phyloP scores from a whole-genome alignment of 768 basidiomycete species.

The Pleurotus djamor region DNA sequence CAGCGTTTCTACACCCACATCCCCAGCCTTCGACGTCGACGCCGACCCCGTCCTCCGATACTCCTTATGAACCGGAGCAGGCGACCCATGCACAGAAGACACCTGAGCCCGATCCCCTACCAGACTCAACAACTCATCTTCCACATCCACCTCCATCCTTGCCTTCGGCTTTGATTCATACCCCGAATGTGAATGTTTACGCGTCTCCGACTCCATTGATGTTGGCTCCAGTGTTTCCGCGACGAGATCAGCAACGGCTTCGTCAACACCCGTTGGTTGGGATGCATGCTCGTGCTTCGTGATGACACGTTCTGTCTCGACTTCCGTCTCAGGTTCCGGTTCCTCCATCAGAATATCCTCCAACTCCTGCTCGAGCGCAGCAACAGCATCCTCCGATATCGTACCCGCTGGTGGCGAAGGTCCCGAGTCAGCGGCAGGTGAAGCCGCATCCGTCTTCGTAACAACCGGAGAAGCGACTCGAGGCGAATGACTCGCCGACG shows the following conservation, averaged over 20 bases:
- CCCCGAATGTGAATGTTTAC: not conserved
- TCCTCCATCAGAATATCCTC: conserved; percentile 29
- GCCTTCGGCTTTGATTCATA: not conserved
- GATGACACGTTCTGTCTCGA: too few species aligned
- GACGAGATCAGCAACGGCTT: conserved; percentile 40
- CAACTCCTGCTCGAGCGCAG: conserved; percentile 44
- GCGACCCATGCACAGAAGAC: conserved; percentile 12
- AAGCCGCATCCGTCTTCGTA: not conserved
- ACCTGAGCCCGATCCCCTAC: conserved; percentile 45
- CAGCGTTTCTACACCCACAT: conserved; percentile 1
- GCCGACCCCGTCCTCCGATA: conserved; percentile 6
- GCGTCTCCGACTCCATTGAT: too few species aligned
- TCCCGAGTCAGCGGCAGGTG: conserved; percentile 2
- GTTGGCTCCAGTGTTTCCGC: conserved; percentile 30
- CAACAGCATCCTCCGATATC: conserved; percentile 26
- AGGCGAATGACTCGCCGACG: too few species aligned
- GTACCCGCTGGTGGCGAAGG: conserved; percentile 4
- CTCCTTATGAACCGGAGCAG: conserved; percentile 6
- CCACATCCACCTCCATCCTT: conserved; percentile 43
- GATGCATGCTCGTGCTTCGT: not conserved
- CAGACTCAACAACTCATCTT: conserved; percentile 69
- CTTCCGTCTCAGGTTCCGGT: not conserved
- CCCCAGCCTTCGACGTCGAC: not conserved
- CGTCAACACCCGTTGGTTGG: conserved; percentile 36
- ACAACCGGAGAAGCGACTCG: too few species aligned